phyloP scores from a whole-genome alignment of 176 grass and related monocot genomes.

The Oryza officinalis region DNA sequence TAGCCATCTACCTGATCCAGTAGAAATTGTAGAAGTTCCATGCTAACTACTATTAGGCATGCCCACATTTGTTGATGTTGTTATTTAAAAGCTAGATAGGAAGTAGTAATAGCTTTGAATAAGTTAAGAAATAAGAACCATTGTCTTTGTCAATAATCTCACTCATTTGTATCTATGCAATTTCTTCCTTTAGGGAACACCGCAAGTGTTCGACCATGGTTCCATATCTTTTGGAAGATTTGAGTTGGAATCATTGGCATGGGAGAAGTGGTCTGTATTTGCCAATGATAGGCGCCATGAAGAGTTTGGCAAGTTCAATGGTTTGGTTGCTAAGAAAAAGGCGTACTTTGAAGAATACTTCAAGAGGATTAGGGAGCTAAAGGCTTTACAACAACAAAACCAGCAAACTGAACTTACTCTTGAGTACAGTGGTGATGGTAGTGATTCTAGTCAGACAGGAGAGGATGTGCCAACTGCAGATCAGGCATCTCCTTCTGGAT shows the following conservation, averaged over 20 bases:
- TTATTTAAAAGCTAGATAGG: not conserved
- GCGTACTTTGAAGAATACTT: constrained; percentile 98
- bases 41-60: constrained; percentile 3
- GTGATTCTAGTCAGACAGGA: constrained; percentile 85
- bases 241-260: constrained; percentile 81
- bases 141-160: constrained; percentile 24
- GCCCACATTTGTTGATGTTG: constrained; percentile 13
- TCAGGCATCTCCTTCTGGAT: constrained; percentile 42
- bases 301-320: constrained; percentile 93
- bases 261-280: constrained; percentile 98
- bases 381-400: constrained; percentile 81
- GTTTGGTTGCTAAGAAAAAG: constrained; percentile 93
- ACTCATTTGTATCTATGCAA: not conserved
- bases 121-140: not conserved
- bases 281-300: constrained; percentile 85
- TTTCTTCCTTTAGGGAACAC: constrained; percentile 54
- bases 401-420: constrained; percentile 85
- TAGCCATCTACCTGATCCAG: not conserved
- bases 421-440: constrained; percentile 89
- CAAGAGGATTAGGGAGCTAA: constrained; percentile 83
- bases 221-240: constrained; percentile 99
- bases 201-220: constrained; percentile 86
- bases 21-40: constrained; percentile 18
- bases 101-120: not conserved
- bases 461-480: constrained; percentile 56